Base-by-base conservation (phyloP, 1,284 basidiomycete genomes). In the Golubevia pallescens region DNA sequence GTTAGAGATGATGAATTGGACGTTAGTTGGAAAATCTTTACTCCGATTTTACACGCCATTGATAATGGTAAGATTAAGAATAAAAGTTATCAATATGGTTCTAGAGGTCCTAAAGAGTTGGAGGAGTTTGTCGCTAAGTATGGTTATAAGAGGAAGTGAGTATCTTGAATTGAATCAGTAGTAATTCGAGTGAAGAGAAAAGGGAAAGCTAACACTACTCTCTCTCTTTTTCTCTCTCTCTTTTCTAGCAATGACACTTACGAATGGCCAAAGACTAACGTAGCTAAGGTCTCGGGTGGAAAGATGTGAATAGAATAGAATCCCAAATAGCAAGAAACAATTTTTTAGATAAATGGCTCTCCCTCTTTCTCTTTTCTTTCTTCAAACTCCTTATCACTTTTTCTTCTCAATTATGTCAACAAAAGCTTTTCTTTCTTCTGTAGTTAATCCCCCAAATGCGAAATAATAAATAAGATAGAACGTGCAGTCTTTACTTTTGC, bases 1-100 rank as follows among this genome's bases (percentile, higher is more conserved):
- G 85, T 86, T 14, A 79, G 86, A 19, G 81, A 86, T 66, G 84
- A 86, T 62, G 84, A 86, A 67, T 72, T 86, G 34, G 71, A 77
- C 24, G 84, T 79, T 7, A 78, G 77, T 56, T 86, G 86, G 86
- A 71, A 72, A 53, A 83, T 86, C 67, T 86, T 86, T 60, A 86
- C 85, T 7, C 84, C 84, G 24, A 57, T 84, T 54, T 69, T 84
- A 19, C 79, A 83, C 66, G 77, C 75, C 51, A 84, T 84, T 54
- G 81, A 84, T 60, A 68, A 61, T 2, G 81, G 81, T 58, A 74
- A 83, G 69, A 69, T 83, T 69, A 77, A 82, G 73, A 70, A 70
- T 60, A 73, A 73, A 61, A 60, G 71, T 14, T 84, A 84, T 70
- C 60, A 66, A 65, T 84, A 84, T 61, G 81, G 81, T 51, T 73